Base-by-base conservation (phyloP, 352 stramenopile genomes). In the Pythium dissotocum region DNA sequence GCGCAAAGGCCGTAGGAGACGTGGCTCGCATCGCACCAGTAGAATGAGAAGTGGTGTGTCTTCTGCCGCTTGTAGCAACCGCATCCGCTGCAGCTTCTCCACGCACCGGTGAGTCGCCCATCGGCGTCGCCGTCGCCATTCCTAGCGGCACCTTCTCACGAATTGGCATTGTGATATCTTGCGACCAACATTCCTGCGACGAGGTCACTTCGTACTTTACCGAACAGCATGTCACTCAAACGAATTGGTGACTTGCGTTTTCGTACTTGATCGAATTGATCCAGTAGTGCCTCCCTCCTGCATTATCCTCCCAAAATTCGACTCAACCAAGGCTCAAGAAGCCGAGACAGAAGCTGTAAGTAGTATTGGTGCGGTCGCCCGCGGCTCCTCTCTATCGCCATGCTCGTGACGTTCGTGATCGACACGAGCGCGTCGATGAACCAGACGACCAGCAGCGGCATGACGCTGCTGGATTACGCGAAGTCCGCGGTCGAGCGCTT, bases 341-440 rank as follows among this genome's bases (percentile, higher is more conserved):
- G 46, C 7, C 18, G n/a, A 21, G 46, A 28, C n/a, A 6, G 46
- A 30, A 9, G 46, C 42, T 26, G 42, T 5, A 5, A 4, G 42
- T 51, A 9, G 33, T 38, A 44, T 16, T 44, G 3, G 36, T 14
- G 36, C 36, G 5, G 36, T 44, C 36, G 18, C 46, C n/a, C 21
- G 46, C 46, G 21, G n/a, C n/a, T 53, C n/a, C 46, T 53, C 21
- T n/a, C 9, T 18, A 53, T 18, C 46, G 46, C 42, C 49, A 96
- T 96, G 88, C 76, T 96, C 21, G 87, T 96, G 76, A 94, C 86
- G 72, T 96, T 96, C 74, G 87, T 96, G 72, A 82, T 96, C 69
- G 88, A 96, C 77, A 96, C 88, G 75, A 92, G 81, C 64, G 88
- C 87, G 80, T 96, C 88, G 53, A 96, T 96, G 88, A 94, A 93